Percentiles rank a stretch among this genome's conserved stretches.
Conservation (phyloP, 208 protist genomes). For the Crithidia fasciculata region DNA sequence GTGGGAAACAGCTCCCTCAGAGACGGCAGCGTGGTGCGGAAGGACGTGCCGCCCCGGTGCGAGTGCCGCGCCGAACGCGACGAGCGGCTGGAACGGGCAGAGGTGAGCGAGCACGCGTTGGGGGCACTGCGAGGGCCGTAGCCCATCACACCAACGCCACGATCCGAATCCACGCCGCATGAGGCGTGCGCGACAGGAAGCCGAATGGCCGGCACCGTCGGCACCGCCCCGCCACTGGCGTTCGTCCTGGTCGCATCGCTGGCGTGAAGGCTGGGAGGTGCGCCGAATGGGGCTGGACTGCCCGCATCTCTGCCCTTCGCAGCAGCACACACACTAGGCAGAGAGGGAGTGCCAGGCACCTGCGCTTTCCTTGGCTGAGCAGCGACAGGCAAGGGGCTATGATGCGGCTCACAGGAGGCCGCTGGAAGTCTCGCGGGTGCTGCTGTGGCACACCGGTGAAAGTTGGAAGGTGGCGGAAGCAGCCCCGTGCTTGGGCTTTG, state of each 20-base stretch:
- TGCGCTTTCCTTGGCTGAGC: background rate
- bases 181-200: background rate
- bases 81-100: slow-evolving; percentile 25
- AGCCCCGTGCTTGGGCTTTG: background rate
- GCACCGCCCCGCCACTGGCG: slow-evolving; percentile 16
- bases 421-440: background rate
- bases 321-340: background rate
- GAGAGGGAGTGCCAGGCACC: background rate
- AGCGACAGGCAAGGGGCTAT: background rate
- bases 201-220: slow-evolving; percentile 23
- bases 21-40: slow-evolving; percentile 15
- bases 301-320: background rate
- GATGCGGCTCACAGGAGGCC: background rate
- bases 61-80: slow-evolving; percentile 28
- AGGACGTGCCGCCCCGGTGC: slow-evolving; percentile 15
- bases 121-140: slow-evolving; percentile 28
- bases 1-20: slow-evolving; percentile 58
- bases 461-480: background rate
- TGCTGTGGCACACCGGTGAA: slow-evolving; percentile 1
- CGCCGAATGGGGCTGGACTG: background rate
- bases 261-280: background rate
- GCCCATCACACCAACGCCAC: slow-evolving; percentile 13
- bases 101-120: slow-evolving; percentile 26
- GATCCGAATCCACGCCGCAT: slow-evolving; percentile 15
- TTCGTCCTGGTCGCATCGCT: background rate